Conservation (phyloP, 176 grass and related monocot genomes). For the Triticum timopheevii region DNA sequence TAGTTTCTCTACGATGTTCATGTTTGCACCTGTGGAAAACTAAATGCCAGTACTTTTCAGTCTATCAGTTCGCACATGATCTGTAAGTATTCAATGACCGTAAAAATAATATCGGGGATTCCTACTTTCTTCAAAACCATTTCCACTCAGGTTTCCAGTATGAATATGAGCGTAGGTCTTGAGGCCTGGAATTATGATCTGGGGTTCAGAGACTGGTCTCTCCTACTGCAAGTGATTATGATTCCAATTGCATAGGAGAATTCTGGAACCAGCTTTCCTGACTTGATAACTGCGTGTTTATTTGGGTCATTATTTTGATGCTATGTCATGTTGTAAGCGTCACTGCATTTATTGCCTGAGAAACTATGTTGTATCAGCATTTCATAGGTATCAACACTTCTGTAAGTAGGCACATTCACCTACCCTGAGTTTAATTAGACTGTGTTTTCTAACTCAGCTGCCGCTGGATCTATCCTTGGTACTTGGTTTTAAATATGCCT, state of each 20-base stretch:
- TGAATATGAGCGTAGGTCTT: not conserved
- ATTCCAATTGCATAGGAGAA: not conserved
- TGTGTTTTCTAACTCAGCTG: not conserved
- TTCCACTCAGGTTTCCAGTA: not conserved
- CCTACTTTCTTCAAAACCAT: not conserved
- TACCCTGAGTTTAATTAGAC: not conserved
- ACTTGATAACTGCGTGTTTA: not conserved
- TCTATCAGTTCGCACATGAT: not conserved
- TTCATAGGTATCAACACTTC: not conserved
- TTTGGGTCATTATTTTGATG: constrained; percentile 4
- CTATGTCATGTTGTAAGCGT: not conserved
- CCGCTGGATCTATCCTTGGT: not conserved
- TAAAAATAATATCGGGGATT: not conserved
- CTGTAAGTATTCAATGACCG: not conserved
- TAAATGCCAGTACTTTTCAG: constrained; percentile 11
- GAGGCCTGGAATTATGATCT: not conserved
- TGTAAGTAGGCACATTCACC: not conserved
- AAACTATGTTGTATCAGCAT: not conserved
- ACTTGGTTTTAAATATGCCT: not conserved
- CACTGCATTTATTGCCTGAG: not conserved
- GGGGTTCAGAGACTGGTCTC: not conserved
- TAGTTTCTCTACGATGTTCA: constrained; percentile 16
- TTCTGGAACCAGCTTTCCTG: constrained; percentile 3
- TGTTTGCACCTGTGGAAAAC: constrained; percentile 1
- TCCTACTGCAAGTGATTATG: not conserved